Base-by-base conservation (phyloP, 495 filamentous ascomycete species). In the Xylaria curta region DNA sequence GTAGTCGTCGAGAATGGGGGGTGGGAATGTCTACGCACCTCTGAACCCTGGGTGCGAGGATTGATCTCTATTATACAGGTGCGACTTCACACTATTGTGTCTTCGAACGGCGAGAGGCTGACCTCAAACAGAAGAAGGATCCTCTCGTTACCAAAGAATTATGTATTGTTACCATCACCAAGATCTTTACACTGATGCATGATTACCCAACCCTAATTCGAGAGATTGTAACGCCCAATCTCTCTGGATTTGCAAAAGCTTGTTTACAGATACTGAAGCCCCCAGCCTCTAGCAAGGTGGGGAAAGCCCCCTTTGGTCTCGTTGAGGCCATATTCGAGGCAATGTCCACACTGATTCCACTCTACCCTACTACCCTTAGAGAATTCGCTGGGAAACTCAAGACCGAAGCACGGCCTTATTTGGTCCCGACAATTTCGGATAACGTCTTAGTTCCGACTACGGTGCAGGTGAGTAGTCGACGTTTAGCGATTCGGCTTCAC, bases 141-240 rank as follows among this genome's bases (percentile, higher is more conserved):
- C 88, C 91, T 4, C 75, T 88, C n/a, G 85, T 89, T 10, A 89
- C 89, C 6, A 93, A 93, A 78, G 90, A 90, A 78, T 83, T 97
- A 71, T 87, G 85, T 76, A 84, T 97, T 40, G 87, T 96, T 67
- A 88, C 92, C 33, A 77, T 97, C 71, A 92, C 92, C 26, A 91
- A 91, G 73, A 94, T 97, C 68, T 97, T 93, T 85, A 85, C 89
- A 66, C 85, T 95, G 28, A 91, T 93, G 68, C 93, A 94, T 74
- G 89, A 89, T 63, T 92, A 94, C 81, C 92, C 90, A 49, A 94
- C 92, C 21, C 85, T 97, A 28, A 85, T 95, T n/a, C 86, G 94
- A 74, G 94, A 97, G 77, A 92, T 97, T 72, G 94, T 93, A 2
- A 97, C 94, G 4, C 94, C 94, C 12, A 91, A 89, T 21, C 84